Base-by-base conservation (phyloP, 768 basidiomycete species). In the Xerocomellus dryophilus region DNA sequence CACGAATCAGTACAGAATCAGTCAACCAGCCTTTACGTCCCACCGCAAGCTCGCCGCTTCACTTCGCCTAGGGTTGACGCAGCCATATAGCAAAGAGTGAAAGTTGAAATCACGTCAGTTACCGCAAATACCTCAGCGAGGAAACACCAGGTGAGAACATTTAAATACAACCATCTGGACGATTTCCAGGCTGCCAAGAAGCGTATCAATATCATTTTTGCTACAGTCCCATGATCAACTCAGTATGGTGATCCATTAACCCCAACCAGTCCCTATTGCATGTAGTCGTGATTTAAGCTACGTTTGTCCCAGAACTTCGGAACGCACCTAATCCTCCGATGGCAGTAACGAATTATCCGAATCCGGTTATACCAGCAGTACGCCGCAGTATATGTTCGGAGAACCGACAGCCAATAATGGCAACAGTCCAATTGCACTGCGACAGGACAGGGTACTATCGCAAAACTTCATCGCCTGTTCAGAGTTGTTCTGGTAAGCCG, bases 1-100 rank as follows among this genome's bases (percentile, higher is more conserved):
- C 61, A 9, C 57, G 54, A 34, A 40, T 57, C 20, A 57, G 31
- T 15, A 60, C n/a, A 23, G 62, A 57, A 47, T 57, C 20, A 14
- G 32, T 41, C 40, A 23, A 20, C 34, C 27, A 5, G 10, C 31
- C 32, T 51, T 35, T 29, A 38, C 15, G 27, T 38, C 23, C 20
- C 41, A 31, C 29, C 29, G 18, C 43, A 3, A 35, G 48, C 47
- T 40, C 46, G 46, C 56, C 6, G 53, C 48, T 42, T 35, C 27
- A 59, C 43, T 20, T 39, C 49, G 9, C 41, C 51, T 29, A 47
- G 40, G 43, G 53, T 43, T n/a, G 55, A 63, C 9, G 55, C 48
- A 23, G 55, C 50, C 23, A 64, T 51, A 21, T 50, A 53, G 23
- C 55, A 57, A 29, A 54, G 45, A 8, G 57, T 43, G 46, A 40